phyloP scores from a whole-genome alignment of 2,329 filamentous ascomycete species.

The Dactylellina leptospora region DNA sequence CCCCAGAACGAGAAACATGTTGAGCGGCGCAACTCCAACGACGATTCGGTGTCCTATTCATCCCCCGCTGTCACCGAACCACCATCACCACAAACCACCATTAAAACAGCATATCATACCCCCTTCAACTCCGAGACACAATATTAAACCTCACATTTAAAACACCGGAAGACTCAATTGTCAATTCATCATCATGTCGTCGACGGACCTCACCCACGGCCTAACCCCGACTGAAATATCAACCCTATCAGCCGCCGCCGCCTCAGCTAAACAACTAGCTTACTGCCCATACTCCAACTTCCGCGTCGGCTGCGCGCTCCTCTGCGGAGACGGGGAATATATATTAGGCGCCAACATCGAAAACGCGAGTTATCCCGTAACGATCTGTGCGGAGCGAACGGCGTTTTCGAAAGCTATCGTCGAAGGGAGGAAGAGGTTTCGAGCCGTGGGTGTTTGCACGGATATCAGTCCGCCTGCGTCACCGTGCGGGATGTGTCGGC shows the following conservation, averaged over 20 bases:
- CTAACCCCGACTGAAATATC: constrained; percentile 73
- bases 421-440: constrained; percentile 68
- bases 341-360: constrained; percentile 88
- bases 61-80: too few species aligned
- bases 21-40: too few species aligned
- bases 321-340: constrained; percentile 68
- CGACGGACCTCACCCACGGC: constrained; percentile 58
- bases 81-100: not conserved
- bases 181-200: too few species aligned
- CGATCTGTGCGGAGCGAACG: constrained; percentile 95
- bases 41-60: too few species aligned
- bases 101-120: constrained; percentile 6
- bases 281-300: constrained; percentile 96
- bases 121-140: not conserved
- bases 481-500: constrained; percentile 95
- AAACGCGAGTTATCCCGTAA: constrained; percentile 90
- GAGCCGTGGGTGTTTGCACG: constrained; percentile 84
- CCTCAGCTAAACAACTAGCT: constrained; percentile 77
- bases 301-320: constrained; percentile 83
- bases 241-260: constrained; percentile 70
- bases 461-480: constrained; percentile 63
- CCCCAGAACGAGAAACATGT: too few species aligned
- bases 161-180: too few species aligned
- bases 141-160: not conserved
- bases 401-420: constrained; percentile 81